Evolutionary conservation across 352 stramenopile species (phyloP).

Genomic region (Globisporangium yorkense): DNA sequence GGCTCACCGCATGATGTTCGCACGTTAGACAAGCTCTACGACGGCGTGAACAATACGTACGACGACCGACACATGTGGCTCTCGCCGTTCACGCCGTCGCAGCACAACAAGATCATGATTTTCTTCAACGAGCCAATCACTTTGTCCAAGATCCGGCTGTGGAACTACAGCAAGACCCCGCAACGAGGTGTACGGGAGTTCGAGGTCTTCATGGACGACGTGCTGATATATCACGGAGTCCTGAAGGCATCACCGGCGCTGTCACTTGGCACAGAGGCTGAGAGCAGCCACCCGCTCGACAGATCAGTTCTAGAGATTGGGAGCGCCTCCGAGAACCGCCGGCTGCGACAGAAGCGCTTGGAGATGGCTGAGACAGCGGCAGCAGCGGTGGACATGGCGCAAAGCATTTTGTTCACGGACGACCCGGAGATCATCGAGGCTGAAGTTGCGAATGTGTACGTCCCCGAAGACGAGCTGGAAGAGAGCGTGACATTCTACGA

Average conservation of each 20-base stretch:
- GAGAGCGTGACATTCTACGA: slow-evolving; percentile 68
- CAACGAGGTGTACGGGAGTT: slow-evolving; percentile 71
- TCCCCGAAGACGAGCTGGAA: slow-evolving; percentile 55
- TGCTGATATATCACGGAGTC: slow-evolving; percentile 66
- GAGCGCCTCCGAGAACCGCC: slow-evolving; percentile 25
- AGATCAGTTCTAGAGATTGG: neutral
- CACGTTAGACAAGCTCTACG: slow-evolving; percentile 72
- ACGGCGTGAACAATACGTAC: slow-evolving; percentile 70
- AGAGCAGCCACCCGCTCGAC: neutral
- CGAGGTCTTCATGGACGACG: slow-evolving; percentile 80
- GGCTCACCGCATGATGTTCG: slow-evolving; percentile 48
- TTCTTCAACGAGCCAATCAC: slow-evolving; percentile 78
- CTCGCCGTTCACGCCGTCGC: slow-evolving; percentile 46
- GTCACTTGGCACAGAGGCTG: slow-evolving; percentile 19
- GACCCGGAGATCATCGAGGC: slow-evolving; percentile 47
- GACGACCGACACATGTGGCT: slow-evolving; percentile 79
- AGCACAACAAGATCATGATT: slow-evolving; percentile 64
- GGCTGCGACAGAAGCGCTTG: slow-evolving; percentile 31
- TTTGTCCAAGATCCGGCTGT: slow-evolving; percentile 76
- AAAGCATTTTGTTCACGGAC: slow-evolving; percentile 75
- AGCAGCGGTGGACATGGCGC: slow-evolving; percentile 46
- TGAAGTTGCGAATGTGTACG: slow-evolving; percentile 46
- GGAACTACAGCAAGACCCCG: slow-evolving; percentile 87
- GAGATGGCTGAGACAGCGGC: slow-evolving; percentile 40
- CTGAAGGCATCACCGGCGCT: slow-evolving; percentile 39